Conservation (phyloP, 768 basidiomycete species). For the Candolleomyces efflorescens region DNA sequence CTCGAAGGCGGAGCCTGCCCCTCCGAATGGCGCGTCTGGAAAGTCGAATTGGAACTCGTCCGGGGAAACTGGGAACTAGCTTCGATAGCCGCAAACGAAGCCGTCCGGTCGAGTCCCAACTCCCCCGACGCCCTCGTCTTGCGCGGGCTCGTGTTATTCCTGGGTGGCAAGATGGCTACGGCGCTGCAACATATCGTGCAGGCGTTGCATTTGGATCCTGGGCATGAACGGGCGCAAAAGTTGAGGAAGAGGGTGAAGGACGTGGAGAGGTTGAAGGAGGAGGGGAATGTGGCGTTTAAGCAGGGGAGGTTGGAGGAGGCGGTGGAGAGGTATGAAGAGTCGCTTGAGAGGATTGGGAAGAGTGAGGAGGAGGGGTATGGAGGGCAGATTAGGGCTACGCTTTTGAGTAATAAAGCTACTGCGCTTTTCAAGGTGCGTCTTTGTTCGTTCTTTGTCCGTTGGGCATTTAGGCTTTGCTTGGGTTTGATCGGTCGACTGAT, state of each 20-base stretch:
- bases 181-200: constrained; percentile 67
- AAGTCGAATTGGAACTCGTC: constrained; percentile 72
- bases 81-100: constrained; percentile 68
- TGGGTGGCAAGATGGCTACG: constrained; percentile 64
- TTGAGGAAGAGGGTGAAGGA: constrained; percentile 78
- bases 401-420: constrained; percentile 82
- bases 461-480: no score
- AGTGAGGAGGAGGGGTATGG: constrained; percentile 70
- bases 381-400: constrained; percentile 74
- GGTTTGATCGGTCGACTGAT: no score
- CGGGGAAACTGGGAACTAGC: constrained; percentile 74
- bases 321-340: constrained; percentile 62
- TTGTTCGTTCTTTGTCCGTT: no score
- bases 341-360: constrained; percentile 70
- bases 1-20: constrained; percentile 75
- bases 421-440: constrained; percentile 70
- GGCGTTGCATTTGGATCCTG: constrained; percentile 77
- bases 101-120: constrained; percentile 63
- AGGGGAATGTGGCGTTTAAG: constrained; percentile 80
- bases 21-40: constrained; percentile 76
- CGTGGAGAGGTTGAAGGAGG: constrained; percentile 80
- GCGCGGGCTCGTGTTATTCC: constrained; percentile 78
- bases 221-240: constrained; percentile 62
- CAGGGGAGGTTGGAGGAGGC: constrained; percentile 54
- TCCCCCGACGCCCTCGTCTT: constrained; percentile 76